phyloP scores from a whole-genome alignment of 2,329 filamentous ascomycete genomes.

The Calonectria multiphialidica region DNA sequence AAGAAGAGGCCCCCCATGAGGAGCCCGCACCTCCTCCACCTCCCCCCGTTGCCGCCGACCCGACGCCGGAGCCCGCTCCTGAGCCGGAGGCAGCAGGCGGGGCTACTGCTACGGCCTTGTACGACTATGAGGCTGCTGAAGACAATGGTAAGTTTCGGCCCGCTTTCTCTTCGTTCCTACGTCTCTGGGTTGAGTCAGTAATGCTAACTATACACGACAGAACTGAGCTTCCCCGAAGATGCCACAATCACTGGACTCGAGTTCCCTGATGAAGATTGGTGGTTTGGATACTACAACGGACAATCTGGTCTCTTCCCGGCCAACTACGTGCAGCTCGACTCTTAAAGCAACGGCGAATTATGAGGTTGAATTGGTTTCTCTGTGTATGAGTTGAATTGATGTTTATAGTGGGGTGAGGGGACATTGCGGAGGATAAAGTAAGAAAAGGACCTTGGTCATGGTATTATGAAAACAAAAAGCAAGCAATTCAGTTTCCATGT shows the following conservation, averaged over 20 bases:
- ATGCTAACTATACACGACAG: conserved; percentile 57
- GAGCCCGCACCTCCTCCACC: conserved; percentile 46
- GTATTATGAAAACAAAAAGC: conserved; percentile 33
- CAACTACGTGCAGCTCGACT: conserved; percentile 75
- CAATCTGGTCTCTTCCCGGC: conserved; percentile 86
- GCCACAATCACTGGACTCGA: conserved; percentile 86
- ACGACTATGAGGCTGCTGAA: conserved; percentile 97
- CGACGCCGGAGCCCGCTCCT: conserved; percentile 50
- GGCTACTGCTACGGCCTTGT: conserved; percentile 84
- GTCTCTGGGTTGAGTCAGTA: background rate
- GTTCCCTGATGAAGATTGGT: conserved; percentile 99
- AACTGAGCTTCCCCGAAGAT: conserved; percentile 87
- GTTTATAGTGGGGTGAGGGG: background rate
- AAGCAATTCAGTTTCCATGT: conserved; percentile 38
- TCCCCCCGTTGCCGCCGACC: conserved; percentile 47
- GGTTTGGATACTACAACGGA: conserved; percentile 89
- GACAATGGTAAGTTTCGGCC: conserved; percentile 76
- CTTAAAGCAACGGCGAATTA: conserved; percentile 34
- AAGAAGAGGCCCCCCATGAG: conserved; percentile 50
- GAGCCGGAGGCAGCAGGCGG: conserved; percentile 57
- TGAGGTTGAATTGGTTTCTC: background rate
- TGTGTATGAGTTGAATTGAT: conserved; percentile 1
- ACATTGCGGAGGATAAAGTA: conserved; percentile 2
- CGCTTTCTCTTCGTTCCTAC: background rate
- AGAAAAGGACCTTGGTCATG: conserved; percentile 31